Conservation (phyloP, 2,329 filamentous ascomycete species). For the Aspergillus viridinutans region DNA sequence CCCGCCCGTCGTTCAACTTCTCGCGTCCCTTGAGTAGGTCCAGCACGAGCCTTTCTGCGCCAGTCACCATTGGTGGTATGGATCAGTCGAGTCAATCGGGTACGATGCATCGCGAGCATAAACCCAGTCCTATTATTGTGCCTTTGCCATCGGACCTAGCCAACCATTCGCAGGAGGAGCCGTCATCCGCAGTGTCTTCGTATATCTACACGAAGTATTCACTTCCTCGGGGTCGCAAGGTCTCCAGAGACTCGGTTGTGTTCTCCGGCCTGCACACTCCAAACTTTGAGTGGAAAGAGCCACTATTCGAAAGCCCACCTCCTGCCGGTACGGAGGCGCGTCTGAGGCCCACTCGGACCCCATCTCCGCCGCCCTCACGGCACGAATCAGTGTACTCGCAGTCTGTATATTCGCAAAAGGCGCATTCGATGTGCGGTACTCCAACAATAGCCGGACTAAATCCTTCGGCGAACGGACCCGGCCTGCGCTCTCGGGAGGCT, state of each 20-base stretch:
- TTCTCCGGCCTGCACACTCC: constrained; percentile 53
- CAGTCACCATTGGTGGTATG: constrained; percentile 21
- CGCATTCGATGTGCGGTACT: constrained; percentile 26
- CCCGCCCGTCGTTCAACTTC: constrained; percentile 83
- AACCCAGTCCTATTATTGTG: constrained; percentile 32
- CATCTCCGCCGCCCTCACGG: constrained; percentile 27
- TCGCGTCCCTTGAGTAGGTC: constrained; percentile 75
- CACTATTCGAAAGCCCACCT: constrained; percentile 41
- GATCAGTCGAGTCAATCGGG: constrained; percentile 25
- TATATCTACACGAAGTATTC: constrained; percentile 85
- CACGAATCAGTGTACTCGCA: constrained; percentile 17
- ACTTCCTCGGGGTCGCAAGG: constrained; percentile 73
- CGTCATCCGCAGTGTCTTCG: constrained; percentile 56
- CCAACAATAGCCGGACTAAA: constrained; percentile 15
- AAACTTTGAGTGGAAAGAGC: constrained; percentile 63
- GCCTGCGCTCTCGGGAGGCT: background rate
- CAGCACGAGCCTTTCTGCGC: constrained; percentile 36
- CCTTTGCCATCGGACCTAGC: constrained; percentile 20
- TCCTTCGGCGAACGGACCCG: constrained; percentile 8
- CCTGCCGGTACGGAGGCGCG: constrained; percentile 24
- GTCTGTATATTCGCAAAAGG: constrained; percentile 20
- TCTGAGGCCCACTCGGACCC: constrained; percentile 23
- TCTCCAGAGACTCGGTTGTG: constrained; percentile 64
- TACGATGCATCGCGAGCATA: constrained; percentile 25
- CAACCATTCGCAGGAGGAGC: constrained; percentile 22